Evolutionary conservation across 768 basidiomycete genomes (phyloP).

Genomic region (Pulveroboletus sp.): DNA sequence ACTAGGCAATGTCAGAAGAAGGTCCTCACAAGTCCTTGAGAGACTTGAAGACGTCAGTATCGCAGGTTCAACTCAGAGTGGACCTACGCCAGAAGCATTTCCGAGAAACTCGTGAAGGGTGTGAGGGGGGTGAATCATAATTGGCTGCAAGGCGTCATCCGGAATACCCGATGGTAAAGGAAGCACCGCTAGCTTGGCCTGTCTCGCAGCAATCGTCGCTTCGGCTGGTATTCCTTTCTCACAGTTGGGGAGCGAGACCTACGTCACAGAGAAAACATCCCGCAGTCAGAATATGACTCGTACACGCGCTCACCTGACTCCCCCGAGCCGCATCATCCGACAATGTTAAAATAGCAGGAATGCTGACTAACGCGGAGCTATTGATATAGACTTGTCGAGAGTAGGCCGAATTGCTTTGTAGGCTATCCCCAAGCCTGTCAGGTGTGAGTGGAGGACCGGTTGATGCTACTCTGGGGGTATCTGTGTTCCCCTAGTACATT

Average conservation of each 20-base stretch:
- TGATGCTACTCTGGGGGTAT: not conserved
- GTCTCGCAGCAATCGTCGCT: conserved; percentile 51
- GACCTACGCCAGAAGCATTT: conserved; percentile 54
- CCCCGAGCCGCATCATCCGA: conserved; percentile 2
- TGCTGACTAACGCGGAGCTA: conserved; percentile 4
- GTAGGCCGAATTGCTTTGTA: conserved; percentile 29
- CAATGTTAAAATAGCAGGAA: not conserved
- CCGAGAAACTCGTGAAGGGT: conserved; percentile 70
- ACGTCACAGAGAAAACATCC: not conserved
- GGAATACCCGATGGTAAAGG: conserved; percentile 65
- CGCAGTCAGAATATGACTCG: not conserved
- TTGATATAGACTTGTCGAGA: conserved; percentile 12
- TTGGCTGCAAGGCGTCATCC: conserved; percentile 64
- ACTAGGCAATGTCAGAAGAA: not conserved
- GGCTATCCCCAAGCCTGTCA: conserved; percentile 17
- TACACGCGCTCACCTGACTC: conserved; percentile 22
- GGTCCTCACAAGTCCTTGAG: conserved; percentile 54
- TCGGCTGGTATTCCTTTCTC: conserved; percentile 20
- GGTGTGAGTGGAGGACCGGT: conserved; percentile 15
- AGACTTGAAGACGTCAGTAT: conserved; percentile 36
- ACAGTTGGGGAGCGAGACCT: conserved; percentile 1
- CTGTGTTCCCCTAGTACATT: not conserved
- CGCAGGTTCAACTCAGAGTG: not conserved
- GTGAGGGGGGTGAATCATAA: conserved; percentile 60
- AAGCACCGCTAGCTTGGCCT: conserved; percentile 53